A percentile compares a stretch with the other conserved stretches of the same genome.
phyloP scores from a whole-genome alignment of 202 grass and related monocot genomes.

The Setaria italica region DNA sequence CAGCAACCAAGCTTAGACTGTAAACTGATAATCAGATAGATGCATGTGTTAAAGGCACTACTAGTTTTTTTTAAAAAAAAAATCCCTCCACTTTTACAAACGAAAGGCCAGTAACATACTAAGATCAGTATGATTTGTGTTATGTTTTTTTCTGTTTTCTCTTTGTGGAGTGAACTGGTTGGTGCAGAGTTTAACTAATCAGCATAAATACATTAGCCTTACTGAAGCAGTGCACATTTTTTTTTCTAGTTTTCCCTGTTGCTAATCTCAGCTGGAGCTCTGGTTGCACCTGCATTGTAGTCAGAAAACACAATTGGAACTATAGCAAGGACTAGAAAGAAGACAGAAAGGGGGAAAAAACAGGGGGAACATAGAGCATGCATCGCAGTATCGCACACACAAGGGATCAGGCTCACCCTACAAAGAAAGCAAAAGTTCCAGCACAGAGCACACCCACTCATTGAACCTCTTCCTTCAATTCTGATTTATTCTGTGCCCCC shows the following conservation, averaged over 20 bases:
- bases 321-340: slow-evolving; percentile 29
- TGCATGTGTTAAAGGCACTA: not conserved
- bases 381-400: slow-evolving; percentile 16
- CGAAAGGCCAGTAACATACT: not conserved
- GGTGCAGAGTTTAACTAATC: slow-evolving; percentile 26
- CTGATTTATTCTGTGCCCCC: slow-evolving; percentile 5
- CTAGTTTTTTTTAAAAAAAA: not conserved
- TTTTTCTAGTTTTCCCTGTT: not conserved
- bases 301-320: slow-evolving; percentile 39
- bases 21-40: not conserved
- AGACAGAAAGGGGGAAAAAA: slow-evolving; percentile 18
- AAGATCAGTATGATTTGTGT: not conserved
- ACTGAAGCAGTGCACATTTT: not conserved
- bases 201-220: slow-evolving; percentile 31
- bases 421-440: slow-evolving; percentile 45
- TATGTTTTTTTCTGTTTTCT: not conserved
- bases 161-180: slow-evolving; percentile 9
- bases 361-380: slow-evolving; percentile 26
- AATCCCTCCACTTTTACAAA: not conserved
- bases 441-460: slow-evolving; percentile 43
- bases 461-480: slow-evolving; percentile 18
- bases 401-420: slow-evolving; percentile 47
- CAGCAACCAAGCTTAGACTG: not conserved
- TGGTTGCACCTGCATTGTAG: slow-evolving; percentile 31
- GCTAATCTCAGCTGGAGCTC: slow-evolving; percentile 32